Conservation (phyloP, 208 protist genomes). For the Trichomonas gallinae region DNA sequence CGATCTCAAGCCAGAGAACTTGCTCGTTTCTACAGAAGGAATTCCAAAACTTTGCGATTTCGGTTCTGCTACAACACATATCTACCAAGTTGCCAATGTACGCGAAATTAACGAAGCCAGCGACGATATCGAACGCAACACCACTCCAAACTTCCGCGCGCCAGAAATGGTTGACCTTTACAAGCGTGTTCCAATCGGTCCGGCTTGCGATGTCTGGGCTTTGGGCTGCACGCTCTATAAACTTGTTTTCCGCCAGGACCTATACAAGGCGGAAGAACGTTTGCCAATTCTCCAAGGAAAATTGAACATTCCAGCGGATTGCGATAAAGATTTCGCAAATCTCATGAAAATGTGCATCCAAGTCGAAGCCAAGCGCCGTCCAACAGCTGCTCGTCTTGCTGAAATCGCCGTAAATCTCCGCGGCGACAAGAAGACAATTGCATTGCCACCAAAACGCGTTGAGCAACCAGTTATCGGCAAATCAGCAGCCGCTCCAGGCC, state of each 20-base stretch:
- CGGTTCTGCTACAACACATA: slow-evolving; percentile 25
- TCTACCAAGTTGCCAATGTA: neutral
- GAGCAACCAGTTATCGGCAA: neutral
- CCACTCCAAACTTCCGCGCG: neutral
- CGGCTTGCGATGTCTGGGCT: neutral
- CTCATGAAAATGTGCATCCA: neutral
- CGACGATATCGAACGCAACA: neutral
- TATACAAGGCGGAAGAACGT: neutral
- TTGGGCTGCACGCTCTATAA: neutral
- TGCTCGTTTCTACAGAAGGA: neutral
- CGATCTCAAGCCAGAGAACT: slow-evolving; percentile 30
- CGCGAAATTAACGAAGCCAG: neutral
- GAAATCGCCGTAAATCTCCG: neutral
- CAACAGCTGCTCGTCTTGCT: neutral
- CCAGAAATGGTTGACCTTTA: slow-evolving; percentile 21
- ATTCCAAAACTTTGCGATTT: slow-evolving; percentile 27
- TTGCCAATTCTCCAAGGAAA: slow-evolving; percentile 17
- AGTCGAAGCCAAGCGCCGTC: neutral
- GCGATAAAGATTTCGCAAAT: neutral
- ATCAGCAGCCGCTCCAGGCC: neutral
- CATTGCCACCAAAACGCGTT: neutral
- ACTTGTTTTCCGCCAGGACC: neutral
- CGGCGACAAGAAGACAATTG: neutral
- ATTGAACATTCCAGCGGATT: neutral
- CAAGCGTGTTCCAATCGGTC: neutral